phyloP scores from a whole-genome alignment of 805 yeast genomes.

The Blastobotrys muscicola region DNA sequence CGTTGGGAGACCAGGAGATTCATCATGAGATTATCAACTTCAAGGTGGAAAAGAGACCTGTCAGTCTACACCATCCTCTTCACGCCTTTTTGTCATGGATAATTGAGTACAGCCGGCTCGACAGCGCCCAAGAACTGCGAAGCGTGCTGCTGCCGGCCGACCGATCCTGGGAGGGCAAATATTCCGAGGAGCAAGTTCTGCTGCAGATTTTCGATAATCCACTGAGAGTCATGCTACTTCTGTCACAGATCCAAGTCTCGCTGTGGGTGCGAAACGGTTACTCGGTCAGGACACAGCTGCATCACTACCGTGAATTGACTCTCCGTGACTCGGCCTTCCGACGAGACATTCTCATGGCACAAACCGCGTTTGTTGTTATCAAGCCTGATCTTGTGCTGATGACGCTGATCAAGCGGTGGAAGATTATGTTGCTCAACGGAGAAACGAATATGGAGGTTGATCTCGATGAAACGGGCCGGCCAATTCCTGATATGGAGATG shows the following conservation, averaged over 20 bases:
- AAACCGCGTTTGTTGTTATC: slow-evolving; percentile 45
- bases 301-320: slow-evolving; percentile 67
- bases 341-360: slow-evolving; percentile 68
- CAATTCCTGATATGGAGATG: slow-evolving; percentile 11
- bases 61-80: slow-evolving; percentile 72
- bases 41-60: slow-evolving; percentile 37
- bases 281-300: slow-evolving; percentile 68
- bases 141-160: slow-evolving; percentile 11
- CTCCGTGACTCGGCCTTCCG: slow-evolving; percentile 75
- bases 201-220: slow-evolving; percentile 56
- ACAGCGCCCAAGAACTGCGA: slow-evolving; percentile 17
- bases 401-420: slow-evolving; percentile 63
- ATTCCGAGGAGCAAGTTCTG: slow-evolving; percentile 2
- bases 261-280: slow-evolving; percentile 93
- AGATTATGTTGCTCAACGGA: slow-evolving; percentile 28
- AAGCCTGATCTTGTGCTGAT: slow-evolving; percentile 48
- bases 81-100: slow-evolving; percentile 67
- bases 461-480: neutral
- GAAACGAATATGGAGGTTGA: slow-evolving; percentile 33
- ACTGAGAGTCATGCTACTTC: slow-evolving; percentile 60
- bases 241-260: slow-evolving; percentile 81
- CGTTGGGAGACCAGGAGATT: neutral
- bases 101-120: slow-evolving; percentile 39
- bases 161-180: neutral
- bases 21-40: slow-evolving; percentile 27